These are phyloP conservation scores for Jatropha podagrica DNA, from an alignment of 441 rosid species.

Conservation along the genomic window DNA sequence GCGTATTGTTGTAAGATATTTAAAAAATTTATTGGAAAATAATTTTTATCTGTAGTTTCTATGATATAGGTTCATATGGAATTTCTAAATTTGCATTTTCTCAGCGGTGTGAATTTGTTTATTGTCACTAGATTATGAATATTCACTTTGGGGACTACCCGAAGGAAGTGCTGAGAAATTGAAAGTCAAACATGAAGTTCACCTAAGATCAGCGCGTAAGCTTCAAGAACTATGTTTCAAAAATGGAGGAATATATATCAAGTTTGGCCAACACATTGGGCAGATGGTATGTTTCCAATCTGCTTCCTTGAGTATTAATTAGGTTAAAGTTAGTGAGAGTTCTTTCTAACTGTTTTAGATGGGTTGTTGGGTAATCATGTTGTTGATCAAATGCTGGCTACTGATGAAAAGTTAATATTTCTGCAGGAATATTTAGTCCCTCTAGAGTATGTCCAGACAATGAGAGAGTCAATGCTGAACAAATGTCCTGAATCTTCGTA, in stretches of 20 bases:
- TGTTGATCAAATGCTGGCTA: no score
- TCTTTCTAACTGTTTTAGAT: conserved; percentile 10
- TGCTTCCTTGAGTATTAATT: conserved; percentile 10
- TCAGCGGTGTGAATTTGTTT: not conserved
- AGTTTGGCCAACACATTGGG: conserved; percentile 92
- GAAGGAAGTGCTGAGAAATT: conserved; percentile 75
- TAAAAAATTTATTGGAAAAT: not conserved
- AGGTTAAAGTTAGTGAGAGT: conserved; percentile 2
- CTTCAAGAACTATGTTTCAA: conserved; percentile 88
- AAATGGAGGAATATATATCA: conserved; percentile 93
- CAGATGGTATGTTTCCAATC: conserved; percentile 58
- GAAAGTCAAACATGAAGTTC: conserved; percentile 78
- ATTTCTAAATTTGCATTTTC: not conserved
- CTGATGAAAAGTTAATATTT: not conserved
- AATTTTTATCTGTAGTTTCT: not conserved
- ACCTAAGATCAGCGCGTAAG: conserved; percentile 81
- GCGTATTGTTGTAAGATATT: not conserved
- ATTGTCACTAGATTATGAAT: conserved; percentile 65
- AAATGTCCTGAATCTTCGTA: conserved; percentile 92
- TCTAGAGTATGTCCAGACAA: conserved; percentile 71
- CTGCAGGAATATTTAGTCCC: conserved; percentile 86
- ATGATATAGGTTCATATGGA: not conserved
- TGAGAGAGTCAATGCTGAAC: conserved; percentile 94
- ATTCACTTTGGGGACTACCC: conserved; percentile 73
- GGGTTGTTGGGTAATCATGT: conserved; percentile 4